Evolutionary conservation across 306 rosid species (phyloP).

Genomic region (Cucumis cinereus): DNA sequence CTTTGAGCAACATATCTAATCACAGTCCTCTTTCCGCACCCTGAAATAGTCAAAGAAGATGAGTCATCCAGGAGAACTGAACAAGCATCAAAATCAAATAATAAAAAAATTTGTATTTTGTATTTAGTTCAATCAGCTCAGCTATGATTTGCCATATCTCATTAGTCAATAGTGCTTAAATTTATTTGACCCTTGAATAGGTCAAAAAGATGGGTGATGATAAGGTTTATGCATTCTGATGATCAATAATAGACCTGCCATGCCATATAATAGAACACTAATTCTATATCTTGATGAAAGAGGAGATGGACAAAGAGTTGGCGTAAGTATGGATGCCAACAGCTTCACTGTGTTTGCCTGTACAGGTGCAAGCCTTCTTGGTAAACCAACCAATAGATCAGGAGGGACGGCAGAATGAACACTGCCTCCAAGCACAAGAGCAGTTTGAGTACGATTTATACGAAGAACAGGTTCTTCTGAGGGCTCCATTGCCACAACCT

Average conservation of each 20-base stretch:
- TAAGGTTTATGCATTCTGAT: background rate
- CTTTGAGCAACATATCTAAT: conserved; percentile 70
- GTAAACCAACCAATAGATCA: conserved; percentile 47
- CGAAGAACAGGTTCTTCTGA: conserved; percentile 55
- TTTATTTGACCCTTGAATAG: background rate
- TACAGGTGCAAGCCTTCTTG: conserved; percentile 53
- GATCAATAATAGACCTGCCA: conserved; percentile 46
- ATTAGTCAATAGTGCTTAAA: background rate
- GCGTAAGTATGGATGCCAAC: conserved; percentile 74
- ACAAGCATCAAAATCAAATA: background rate
- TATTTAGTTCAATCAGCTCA: background rate
- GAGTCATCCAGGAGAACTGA: background rate
- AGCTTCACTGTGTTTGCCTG: conserved; percentile 58
- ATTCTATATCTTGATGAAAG: conserved; percentile 82
- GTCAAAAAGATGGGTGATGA: background rate
- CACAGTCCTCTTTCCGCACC: conserved; percentile 90
- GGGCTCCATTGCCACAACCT: conserved; percentile 93
- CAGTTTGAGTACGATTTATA: conserved; percentile 55
- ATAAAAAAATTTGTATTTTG: background rate
- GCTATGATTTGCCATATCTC: background rate
- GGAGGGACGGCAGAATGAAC: conserved; percentile 74
- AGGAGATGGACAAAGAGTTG: conserved; percentile 67
- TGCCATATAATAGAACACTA: conserved; percentile 71
- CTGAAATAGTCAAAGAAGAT: conserved; percentile 33
- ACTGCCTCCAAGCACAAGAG: conserved; percentile 87